Percentiles rank a stretch among this genome's conserved stretches.
phyloP scores from a whole-genome alignment of 2,329 filamentous ascomycete species.

The Alternaria incomplexa region DNA sequence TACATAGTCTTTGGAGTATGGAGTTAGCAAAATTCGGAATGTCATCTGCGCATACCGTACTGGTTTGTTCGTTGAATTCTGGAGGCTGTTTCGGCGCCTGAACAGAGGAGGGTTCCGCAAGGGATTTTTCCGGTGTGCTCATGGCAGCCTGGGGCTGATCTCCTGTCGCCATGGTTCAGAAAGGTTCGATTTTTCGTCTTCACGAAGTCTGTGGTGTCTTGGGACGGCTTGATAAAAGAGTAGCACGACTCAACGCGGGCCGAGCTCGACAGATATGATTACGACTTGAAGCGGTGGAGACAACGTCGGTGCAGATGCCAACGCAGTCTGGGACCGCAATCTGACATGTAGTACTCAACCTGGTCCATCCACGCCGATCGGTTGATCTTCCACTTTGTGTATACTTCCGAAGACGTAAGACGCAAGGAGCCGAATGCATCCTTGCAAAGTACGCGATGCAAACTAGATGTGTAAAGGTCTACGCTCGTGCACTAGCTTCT shows the following conservation, averaged over 20 bases:
- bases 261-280: not conserved
- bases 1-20: slow-evolving; percentile 17
- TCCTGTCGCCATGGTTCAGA: not conserved
- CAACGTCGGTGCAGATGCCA: not conserved
- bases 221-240: not conserved
- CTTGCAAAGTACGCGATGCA: not conserved
- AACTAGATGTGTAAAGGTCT: not conserved
- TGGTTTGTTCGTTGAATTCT: slow-evolving; percentile 29
- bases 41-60: not conserved
- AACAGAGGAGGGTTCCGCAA: not conserved
- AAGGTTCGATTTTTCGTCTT: not conserved
- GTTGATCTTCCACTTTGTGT: not conserved
- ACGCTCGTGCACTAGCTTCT: not conserved
- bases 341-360: not conserved
- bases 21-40: not conserved
- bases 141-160: not conserved
- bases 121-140: not conserved
- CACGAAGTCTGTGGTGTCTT: not conserved
- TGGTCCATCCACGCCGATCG: not conserved
- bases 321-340: not conserved
- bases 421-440: not conserved
- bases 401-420: not conserved
- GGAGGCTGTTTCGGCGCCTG: not conserved
- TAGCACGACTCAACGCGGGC: not conserved
- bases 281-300: not conserved